Evolutionary conservation across 139 green algal species (phyloP).

Genomic region (Ostreobium quekettii): DNA sequence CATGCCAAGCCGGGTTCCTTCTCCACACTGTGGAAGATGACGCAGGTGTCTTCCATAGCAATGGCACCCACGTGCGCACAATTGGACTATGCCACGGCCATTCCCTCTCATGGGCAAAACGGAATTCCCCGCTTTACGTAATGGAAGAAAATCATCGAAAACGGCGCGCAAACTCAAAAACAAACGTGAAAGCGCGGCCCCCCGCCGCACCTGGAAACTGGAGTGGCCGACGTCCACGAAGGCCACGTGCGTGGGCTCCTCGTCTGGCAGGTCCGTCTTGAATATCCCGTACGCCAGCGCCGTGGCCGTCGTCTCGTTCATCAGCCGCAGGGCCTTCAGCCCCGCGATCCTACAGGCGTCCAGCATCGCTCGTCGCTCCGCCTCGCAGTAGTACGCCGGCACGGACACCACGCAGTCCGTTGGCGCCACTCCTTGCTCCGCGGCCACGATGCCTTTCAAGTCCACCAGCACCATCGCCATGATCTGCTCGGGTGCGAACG

Average conservation of each 20-base stretch:
- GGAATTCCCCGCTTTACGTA: no score
- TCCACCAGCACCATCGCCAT: slow-evolving; percentile 89
- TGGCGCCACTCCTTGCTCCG: slow-evolving; percentile 65
- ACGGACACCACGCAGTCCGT: slow-evolving; percentile 89
- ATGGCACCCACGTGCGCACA: no score
- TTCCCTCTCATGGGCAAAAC: no score
- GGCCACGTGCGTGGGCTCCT: slow-evolving; percentile 72
- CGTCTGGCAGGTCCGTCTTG: slow-evolving; percentile 93
- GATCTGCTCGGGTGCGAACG: slow-evolving; percentile 59
- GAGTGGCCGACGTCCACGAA: slow-evolving; percentile 93
- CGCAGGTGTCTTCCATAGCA: no score
- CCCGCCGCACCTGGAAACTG: slow-evolving; percentile 64
- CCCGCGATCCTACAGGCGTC: slow-evolving; percentile 66
- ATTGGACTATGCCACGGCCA: no score
- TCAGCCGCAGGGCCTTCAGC: slow-evolving; percentile 84
- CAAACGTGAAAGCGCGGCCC: background rate
- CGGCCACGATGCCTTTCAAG: slow-evolving; percentile 81
- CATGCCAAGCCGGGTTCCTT: no score
- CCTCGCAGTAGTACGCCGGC: slow-evolving; percentile 78
- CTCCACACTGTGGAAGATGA: no score
- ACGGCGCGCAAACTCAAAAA: background rate
- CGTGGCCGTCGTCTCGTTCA: slow-evolving; percentile 93
- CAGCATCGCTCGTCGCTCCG: slow-evolving; percentile 78
- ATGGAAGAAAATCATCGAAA: no score
- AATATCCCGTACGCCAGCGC: slow-evolving; percentile 97